Conservation (phyloP, 371 early-diverging fungal species). For the Nematocida minor region DNA sequence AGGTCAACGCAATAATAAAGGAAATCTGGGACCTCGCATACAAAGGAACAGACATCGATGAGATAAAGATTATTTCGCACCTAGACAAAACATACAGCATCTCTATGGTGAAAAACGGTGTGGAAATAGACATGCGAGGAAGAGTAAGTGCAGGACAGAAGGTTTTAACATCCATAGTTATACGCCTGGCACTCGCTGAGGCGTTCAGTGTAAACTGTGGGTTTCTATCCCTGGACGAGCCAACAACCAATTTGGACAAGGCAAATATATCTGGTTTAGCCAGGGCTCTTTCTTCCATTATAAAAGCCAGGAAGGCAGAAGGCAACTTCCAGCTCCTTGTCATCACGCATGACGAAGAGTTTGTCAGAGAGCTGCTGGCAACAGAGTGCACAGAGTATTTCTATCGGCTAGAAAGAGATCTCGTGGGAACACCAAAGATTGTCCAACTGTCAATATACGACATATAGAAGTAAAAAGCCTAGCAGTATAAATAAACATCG, state of each 20-base stretch:
- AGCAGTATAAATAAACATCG: background rate
- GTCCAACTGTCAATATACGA: conserved; percentile 39
- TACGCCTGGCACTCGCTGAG: conserved; percentile 95
- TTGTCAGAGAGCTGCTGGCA: conserved; percentile 74
- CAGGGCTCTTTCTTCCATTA: conserved; percentile 68
- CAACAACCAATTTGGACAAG: conserved; percentile 94
- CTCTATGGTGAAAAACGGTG: conserved; percentile 78
- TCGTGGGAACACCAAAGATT: conserved; percentile 50
- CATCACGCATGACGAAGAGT: conserved; percentile 97
- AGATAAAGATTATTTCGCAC: conserved; percentile 54
- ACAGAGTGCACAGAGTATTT: conserved; percentile 62
- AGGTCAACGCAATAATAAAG: conserved; percentile 86
- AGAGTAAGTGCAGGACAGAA: conserved; percentile 97
- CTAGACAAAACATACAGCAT: conserved; percentile 56
- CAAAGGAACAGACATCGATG: conserved; percentile 74
- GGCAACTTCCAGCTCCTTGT: conserved; percentile 89
- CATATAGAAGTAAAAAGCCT: too few species aligned
- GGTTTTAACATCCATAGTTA: conserved; percentile 86
- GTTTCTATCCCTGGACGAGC: conserved; percentile 91
- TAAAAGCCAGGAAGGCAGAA: conserved; percentile 70
- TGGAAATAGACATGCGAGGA: conserved; percentile 89
- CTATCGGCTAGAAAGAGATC: conserved; percentile 61
- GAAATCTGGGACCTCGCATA: conserved; percentile 94
- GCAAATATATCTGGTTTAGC: conserved; percentile 86
- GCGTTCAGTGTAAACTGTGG: conserved; percentile 81